These are phyloP conservation scores for Monosporozyma siamensis DNA, from an alignment of 805 yeast species.

Conservation along the genomic window DNA sequence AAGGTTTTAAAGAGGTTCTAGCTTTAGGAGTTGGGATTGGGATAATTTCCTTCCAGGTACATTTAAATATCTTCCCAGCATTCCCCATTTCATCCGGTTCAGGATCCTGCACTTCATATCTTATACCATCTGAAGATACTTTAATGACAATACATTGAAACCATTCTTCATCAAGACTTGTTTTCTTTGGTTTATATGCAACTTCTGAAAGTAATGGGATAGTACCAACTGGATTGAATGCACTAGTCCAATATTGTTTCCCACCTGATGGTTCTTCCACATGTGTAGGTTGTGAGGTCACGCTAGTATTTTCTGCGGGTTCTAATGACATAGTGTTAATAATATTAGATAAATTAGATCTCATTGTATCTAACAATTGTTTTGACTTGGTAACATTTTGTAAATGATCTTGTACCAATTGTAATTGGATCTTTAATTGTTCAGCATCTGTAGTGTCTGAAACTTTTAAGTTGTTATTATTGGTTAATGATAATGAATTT, in stretches of 20 bases:
- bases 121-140: conserved; percentile 61
- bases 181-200: conserved; percentile 60
- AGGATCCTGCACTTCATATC: conserved; percentile 90
- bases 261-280: conserved; percentile 15
- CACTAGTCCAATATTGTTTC: conserved; percentile 44
- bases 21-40: conserved; percentile 42
- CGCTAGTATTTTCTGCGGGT: no score
- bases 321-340: conserved; percentile 26
- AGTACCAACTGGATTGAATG: conserved; percentile 51
- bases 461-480: no score
- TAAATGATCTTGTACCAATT: conserved; percentile 41
- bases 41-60: conserved; percentile 70
- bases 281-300: no score
- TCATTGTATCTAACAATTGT: conserved; percentile 34
- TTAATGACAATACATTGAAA: conserved; percentile 85
- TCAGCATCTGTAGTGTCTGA: conserved; percentile 30
- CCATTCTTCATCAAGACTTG: conserved; percentile 69
- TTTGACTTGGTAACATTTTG: conserved; percentile 48
- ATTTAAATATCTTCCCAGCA: conserved; percentile 77
- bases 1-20: conserved; percentile 17
- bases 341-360: conserved; percentile 40
- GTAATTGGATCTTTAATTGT: conserved; percentile 34
- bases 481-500: background rate
- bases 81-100: conserved; percentile 93
- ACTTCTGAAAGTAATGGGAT: conserved; percentile 68